Conservation (phyloP, 2,329 filamentous ascomycete species). For the Cercospora sojina region DNA sequence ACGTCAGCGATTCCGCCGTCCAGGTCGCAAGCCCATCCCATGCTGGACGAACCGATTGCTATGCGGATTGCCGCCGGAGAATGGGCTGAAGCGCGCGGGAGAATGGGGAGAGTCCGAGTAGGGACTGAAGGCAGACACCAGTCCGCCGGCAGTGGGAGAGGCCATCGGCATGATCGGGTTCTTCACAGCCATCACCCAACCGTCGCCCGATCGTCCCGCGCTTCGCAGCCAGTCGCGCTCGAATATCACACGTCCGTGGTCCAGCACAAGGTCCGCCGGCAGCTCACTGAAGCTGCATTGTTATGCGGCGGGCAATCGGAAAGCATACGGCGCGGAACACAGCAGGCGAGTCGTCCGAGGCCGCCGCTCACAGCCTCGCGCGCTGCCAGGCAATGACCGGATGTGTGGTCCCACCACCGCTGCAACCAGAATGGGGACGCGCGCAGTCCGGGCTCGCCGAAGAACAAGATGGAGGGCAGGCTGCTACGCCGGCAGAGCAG, state of each 20-base stretch:
- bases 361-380: slow-evolving; percentile 12
- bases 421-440: neutral
- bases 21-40: neutral
- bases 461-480: neutral
- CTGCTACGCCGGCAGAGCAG: neutral
- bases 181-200: slow-evolving; percentile 34
- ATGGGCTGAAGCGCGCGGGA: slow-evolving; percentile 46
- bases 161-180: slow-evolving; percentile 45
- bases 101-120: slow-evolving; percentile 54
- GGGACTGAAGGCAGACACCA: slow-evolving; percentile 51
- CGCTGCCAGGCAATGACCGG: neutral
- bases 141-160: slow-evolving; percentile 39
- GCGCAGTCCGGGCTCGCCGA: slow-evolving; percentile 11
- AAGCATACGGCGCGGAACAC: slow-evolving; percentile 1
- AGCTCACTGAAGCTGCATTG: slow-evolving; percentile 9
- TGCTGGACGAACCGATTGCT: slow-evolving; percentile 40
- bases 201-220: neutral
- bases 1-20: neutral
- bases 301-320: slow-evolving; percentile 14
- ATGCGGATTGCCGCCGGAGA: slow-evolving; percentile 36
- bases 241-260: slow-evolving; percentile 2
- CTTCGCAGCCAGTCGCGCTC: slow-evolving; percentile 1
- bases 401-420: slow-evolving; percentile 9
- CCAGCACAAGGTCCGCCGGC: slow-evolving; percentile 3
- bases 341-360: neutral